Base-by-base conservation (phyloP, 805 yeast species). In the Wickerhamomyces sydowiorum region DNA sequence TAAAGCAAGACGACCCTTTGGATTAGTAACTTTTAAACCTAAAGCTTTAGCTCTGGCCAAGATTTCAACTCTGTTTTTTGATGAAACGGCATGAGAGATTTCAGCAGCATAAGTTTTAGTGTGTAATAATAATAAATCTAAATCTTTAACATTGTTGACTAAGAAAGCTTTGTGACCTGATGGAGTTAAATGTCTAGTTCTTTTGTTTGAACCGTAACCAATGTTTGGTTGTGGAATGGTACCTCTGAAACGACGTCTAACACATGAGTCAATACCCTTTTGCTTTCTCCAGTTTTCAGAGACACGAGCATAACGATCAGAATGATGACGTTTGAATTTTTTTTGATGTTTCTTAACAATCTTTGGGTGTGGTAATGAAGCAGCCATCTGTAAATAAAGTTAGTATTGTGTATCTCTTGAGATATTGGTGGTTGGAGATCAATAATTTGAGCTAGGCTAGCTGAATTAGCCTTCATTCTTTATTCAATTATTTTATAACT, bases 211-310 rank as follows among this genome's bases (percentile, higher is more conserved):
- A 77, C 99, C 97, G 82, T 87, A 93, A 82, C 99, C 99, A 66
- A 93, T 90, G 80, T 86, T 90, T 81, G 99, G 99, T 82, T 91
- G 95, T 65, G 90, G 80, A 70, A 93, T 87, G 76, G 91, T 85
- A 70, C 99, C 99, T 84, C 97, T 88, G 96, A 93, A 93, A 82
- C 93, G 85, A 82, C 99, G 91, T 82, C 99, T 93, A 72, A 95
- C 97, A 78, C 88, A 82, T 62, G 98, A 90, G 82, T 93, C 99
- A 72, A 93, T 93, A 93, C 99, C 99, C 87, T 93, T 93, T 79
- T 95, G 99, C 80, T 93, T 91, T 88, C 99, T 93, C 99, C 99
- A 95, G 83, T 82, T 84, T 78, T 88, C 97, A 67, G 87, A 77
- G 62, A 93, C 96, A 78, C 99, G 90, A 82, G 82, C 83, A 78